Evolutionary conservation across 805 yeast species (phyloP).

Genomic region (Candida gorgasii): DNA sequence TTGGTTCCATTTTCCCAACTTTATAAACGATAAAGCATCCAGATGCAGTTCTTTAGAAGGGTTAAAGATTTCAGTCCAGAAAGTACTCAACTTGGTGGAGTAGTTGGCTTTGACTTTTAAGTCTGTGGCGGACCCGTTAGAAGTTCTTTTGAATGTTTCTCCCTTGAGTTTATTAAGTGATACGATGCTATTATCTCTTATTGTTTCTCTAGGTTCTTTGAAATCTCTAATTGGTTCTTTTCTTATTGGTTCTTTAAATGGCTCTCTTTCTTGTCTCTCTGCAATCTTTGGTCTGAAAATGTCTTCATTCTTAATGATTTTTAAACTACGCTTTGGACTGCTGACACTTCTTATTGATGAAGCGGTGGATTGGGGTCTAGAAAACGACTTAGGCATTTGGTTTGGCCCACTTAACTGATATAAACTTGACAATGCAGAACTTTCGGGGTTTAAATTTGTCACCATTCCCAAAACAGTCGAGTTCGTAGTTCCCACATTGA

Average conservation of each 20-base stretch:
- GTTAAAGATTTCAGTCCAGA: conserved; percentile 48
- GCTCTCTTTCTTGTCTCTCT: too few relatives aligned
- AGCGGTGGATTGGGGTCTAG: conserved; percentile 7
- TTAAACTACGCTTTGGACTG: neutral
- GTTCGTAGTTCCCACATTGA: conserved; percentile 31
- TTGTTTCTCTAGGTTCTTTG: conserved; percentile 4
- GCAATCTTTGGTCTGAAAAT: conserved; percentile 15
- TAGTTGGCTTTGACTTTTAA: too few relatives aligned
- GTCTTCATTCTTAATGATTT: conserved; percentile 12
- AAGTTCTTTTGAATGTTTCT: neutral
- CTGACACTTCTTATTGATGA: conserved; percentile 10
- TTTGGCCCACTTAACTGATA: conserved; percentile 31
- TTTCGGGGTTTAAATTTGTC: conserved; percentile 23
- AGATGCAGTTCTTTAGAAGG: conserved; percentile 70
- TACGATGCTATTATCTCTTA: conserved; percentile 2
- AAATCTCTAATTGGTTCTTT: too few relatives aligned
- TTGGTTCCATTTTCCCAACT: conserved; percentile 88
- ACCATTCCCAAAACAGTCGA: conserved; percentile 42
- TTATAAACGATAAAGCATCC: conserved; percentile 54
- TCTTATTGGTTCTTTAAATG: too few relatives aligned
- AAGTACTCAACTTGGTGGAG: conserved; percentile 10
- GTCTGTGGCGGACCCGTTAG: too few relatives aligned
- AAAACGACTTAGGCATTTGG: conserved; percentile 5
- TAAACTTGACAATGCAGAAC: conserved; percentile 39
- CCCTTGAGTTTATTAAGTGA: conserved; percentile 8